Conservation (phyloP, 768 basidiomycete species). For the Auriscalpium orientale region DNA sequence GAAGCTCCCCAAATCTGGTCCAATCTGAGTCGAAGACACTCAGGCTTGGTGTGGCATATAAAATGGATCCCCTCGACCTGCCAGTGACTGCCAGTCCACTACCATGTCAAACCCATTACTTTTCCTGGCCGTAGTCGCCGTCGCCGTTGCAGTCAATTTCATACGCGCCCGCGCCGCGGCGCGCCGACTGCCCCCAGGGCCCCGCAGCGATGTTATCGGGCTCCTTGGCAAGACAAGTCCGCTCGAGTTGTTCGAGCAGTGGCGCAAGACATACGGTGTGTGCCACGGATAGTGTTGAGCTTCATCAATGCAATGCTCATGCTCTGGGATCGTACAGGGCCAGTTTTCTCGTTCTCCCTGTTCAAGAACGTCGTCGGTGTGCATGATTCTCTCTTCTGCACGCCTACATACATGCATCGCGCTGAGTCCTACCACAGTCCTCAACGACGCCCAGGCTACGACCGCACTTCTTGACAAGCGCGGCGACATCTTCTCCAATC, state of each 20-base stretch:
- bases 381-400: too few relatives aligned
- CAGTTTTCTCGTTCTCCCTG: slow-evolving; percentile 8
- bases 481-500: slow-evolving; percentile 12
- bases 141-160: too few relatives aligned
- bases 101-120: too few relatives aligned
- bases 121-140: too few relatives aligned
- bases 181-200: slow-evolving; percentile 3
- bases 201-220: background rate
- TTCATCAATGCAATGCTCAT: background rate
- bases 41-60: too few relatives aligned
- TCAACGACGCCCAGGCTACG: slow-evolving; percentile 1
- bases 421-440: background rate
- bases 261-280: slow-evolving; percentile 4
- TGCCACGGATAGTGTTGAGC: background rate
- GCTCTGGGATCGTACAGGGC: background rate
- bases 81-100: too few relatives aligned
- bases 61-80: too few relatives aligned
- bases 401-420: background rate
- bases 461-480: slow-evolving; percentile 8
- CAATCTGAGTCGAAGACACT: too few relatives aligned
- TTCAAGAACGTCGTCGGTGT: slow-evolving; percentile 3
- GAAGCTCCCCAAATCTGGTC: too few relatives aligned
- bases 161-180: too few relatives aligned
- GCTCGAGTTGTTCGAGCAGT: background rate
- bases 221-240: background rate